phyloP scores from a whole-genome alignment of 2,329 filamentous ascomycete species.

The Stachybotrys elegans region DNA sequence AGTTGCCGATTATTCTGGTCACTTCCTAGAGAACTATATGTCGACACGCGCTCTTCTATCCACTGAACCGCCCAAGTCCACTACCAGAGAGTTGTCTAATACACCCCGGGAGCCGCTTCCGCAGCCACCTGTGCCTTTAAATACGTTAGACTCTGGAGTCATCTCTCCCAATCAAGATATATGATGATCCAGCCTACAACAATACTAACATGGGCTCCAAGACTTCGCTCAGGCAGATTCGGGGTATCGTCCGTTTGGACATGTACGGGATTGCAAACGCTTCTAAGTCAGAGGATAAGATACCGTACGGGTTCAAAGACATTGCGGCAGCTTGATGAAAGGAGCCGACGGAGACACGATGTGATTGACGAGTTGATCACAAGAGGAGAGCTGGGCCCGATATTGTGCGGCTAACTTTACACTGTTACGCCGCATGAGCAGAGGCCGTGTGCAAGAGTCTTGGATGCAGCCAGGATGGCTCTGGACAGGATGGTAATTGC shows the following conservation, averaged over 20 bases:
- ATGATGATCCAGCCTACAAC: slow-evolving; percentile 25
- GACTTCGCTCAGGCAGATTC: slow-evolving; percentile 48
- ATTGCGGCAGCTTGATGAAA: slow-evolving; percentile 47
- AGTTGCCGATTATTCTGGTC: too few species aligned
- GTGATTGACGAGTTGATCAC: slow-evolving; percentile 40
- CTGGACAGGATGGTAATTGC: slow-evolving; percentile 52
- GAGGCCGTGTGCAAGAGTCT: slow-evolving; percentile 42
- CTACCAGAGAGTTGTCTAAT: slow-evolving; percentile 16
- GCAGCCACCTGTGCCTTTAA: slow-evolving; percentile 24
- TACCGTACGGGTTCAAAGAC: slow-evolving; percentile 48
- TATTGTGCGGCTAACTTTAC: slow-evolving; percentile 12
- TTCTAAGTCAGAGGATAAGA: not conserved
- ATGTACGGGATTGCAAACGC: slow-evolving; percentile 45
- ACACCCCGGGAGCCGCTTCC: slow-evolving; percentile 12
- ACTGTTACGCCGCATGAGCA: slow-evolving; percentile 25
- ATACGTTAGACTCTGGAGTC: slow-evolving; percentile 43
- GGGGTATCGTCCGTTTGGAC: slow-evolving; percentile 50
- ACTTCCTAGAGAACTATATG: slow-evolving; percentile 20
- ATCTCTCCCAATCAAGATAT: slow-evolving; percentile 22
- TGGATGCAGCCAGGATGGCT: slow-evolving; percentile 49
- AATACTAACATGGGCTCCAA: slow-evolving; percentile 43
- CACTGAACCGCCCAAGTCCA: slow-evolving; percentile 12
- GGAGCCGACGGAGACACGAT: slow-evolving; percentile 42
- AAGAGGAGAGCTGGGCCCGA: slow-evolving; percentile 25
- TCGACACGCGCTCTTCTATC: slow-evolving; percentile 13